Evolutionary conservation across 2,329 filamentous ascomycete genomes (phyloP), one percentile per base, ranked within the genome.

Genomic region (Gaeumannomyces tritici): DNA sequence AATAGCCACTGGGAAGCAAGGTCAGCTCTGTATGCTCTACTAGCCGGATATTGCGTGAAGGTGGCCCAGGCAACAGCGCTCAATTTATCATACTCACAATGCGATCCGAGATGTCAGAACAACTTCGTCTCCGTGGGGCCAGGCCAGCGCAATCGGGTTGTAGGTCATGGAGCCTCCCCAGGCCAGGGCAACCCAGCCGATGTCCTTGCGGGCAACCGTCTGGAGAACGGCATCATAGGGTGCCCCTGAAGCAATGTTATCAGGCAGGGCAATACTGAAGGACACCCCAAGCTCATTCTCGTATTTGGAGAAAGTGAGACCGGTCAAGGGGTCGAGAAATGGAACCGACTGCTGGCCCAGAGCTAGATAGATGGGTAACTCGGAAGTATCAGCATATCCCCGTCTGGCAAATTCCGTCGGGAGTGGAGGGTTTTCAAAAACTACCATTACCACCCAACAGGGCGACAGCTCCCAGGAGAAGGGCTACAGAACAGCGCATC

Each of bases 121-220:
- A 13, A 73, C 75, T 51, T 70, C 73, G 18, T 69, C 73, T 28
- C 74, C 77, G 66, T 77, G 79, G 51, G 71, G 67, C 79, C 79
- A 81, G 5, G 72, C 74, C 31, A 81, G 68, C 5, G 76, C 73
- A 2, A 81, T 69, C 2, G 79, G 79, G 63, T 77, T 76, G 68
- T 79, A 77, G 1, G 75, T 74, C 79, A 81, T 81, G 42, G 74
- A 73, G 4, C 77, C 79, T n/a, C 77, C 79, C 79, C 79, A 81
- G 18, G 79, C 74, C 27, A 80, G 70, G 2, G 77, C 79, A 11
- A 76, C 74, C 79, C 79, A 81, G 62, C 78, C 79, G 57, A 79
- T 73, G 2, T 70, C 67, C n/a, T 70, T 70, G 18, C 78, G 77
- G 0, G 77, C 74, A 3, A 75, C 70, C 57, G 80, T 73, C 66